phyloP scores from a whole-genome alignment of 2,329 filamentous ascomycete genomes.

The Raffaelea albimanens region DNA sequence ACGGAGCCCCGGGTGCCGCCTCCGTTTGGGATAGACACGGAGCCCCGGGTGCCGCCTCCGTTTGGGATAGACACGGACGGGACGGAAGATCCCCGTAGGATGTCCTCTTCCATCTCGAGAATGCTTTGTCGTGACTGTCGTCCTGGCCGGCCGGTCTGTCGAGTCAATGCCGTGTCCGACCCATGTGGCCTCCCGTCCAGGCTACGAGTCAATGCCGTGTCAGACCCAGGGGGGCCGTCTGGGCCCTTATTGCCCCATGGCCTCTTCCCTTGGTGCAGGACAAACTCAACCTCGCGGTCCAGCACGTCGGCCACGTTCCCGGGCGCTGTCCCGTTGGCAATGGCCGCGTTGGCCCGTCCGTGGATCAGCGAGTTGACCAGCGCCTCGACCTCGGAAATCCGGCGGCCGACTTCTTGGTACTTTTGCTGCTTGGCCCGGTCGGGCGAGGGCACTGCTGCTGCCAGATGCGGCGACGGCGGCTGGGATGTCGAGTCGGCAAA shows the following conservation, averaged over 20 bases:
- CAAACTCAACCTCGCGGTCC: not conserved
- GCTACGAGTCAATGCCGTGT: too few species aligned
- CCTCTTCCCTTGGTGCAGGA: not conserved
- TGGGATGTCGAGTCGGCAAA: slow-evolving; percentile 12
- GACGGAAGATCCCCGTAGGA: too few species aligned
- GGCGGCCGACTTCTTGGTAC: slow-evolving; percentile 1
- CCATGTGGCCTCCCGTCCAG: too few species aligned
- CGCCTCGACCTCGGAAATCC: slow-evolving; percentile 23
- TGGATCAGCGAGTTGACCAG: slow-evolving; percentile 23
- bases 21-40: too few species aligned
- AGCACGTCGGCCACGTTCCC: not conserved
- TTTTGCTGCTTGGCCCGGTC: slow-evolving; percentile 5
- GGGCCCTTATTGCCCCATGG: not conserved
- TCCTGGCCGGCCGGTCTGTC: too few species aligned
- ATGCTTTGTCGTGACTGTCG: too few species aligned
- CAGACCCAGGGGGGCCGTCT: too few species aligned
- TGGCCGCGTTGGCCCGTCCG: not conserved
- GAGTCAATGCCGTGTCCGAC: too few species aligned
- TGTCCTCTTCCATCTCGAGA: too few species aligned
- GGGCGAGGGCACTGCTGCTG: not conserved
- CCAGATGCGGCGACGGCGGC: not conserved
- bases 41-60: too few species aligned
- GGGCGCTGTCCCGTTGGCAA: not conserved
- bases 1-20: too few species aligned
- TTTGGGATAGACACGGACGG: too few species aligned